These are phyloP conservation scores for Cercospora brassicicola DNA, from an alignment of 2,329 filamentous ascomycete species.

Conservation along the genomic window DNA sequence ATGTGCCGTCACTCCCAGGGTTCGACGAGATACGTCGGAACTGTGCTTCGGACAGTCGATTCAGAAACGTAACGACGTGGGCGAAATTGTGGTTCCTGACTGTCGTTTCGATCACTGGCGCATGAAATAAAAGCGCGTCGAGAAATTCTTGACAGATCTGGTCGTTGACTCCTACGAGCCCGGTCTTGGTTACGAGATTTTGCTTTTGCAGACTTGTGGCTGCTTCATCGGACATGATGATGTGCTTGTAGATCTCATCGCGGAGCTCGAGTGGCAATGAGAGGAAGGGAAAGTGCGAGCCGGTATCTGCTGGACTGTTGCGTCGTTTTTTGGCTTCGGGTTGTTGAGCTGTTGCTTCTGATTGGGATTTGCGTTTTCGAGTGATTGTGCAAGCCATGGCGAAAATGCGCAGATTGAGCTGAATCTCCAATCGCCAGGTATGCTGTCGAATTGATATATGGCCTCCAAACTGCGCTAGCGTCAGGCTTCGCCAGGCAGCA, in stretches of 20 bases:
- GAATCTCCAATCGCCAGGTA: not conserved
- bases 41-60: constrained; percentile 15
- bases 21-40: not conserved
- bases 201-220: constrained; percentile 1
- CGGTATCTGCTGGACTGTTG: not conserved
- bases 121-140: constrained; percentile 12
- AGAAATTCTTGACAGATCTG: constrained; percentile 17
- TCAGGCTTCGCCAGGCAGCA: not conserved
- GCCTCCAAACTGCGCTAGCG: not conserved
- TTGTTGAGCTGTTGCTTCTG: not conserved
- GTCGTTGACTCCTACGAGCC: constrained; percentile 11
- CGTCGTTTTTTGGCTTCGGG: not conserved
- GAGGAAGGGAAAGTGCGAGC: constrained; percentile 34
- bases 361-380: not conserved
- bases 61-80: constrained; percentile 18
- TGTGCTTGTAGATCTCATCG: constrained; percentile 41
- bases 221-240: not conserved
- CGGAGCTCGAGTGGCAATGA: constrained; percentile 41
- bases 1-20: not conserved
- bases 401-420: not conserved
- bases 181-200: constrained; percentile 1
- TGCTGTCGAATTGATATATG: not conserved
- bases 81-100: constrained; percentile 16
- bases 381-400: not conserved
- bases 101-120: constrained; percentile 7